Conservation (phyloP, 306 rosid genomes). For the Fragaria ananassa region DNA sequence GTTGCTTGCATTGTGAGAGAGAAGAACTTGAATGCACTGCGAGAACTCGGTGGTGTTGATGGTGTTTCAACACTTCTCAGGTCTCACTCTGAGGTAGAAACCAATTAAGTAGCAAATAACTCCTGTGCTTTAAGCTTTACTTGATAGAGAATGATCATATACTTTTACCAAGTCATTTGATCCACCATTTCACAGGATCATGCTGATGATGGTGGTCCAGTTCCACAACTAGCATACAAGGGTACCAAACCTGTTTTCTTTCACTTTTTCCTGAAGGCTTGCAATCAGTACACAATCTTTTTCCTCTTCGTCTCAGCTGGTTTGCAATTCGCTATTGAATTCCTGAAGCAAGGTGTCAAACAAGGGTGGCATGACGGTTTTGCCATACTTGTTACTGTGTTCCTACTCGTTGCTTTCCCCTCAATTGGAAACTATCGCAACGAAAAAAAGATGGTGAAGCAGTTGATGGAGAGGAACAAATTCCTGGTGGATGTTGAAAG, state of each 20-base stretch:
- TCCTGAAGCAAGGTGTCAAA: constrained; percentile 41
- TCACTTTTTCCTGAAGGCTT: constrained; percentile 22
- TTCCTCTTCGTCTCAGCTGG: constrained; percentile 39
- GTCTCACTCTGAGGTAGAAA: constrained; percentile 34
- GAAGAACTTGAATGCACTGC: constrained; percentile 29
- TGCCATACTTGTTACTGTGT: constrained; percentile 34
- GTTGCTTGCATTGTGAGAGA: constrained; percentile 37
- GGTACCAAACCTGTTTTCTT: constrained; percentile 15
- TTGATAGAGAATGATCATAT: not conserved
- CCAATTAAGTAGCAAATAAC: not conserved
- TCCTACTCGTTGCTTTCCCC: constrained; percentile 37
- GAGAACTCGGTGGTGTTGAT: constrained; percentile 30
- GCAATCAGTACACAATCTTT: constrained; percentile 28
- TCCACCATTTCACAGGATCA: not conserved
- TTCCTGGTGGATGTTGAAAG: constrained; percentile 33
- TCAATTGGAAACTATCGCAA: constrained; percentile 27
- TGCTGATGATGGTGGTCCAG: constrained; percentile 7
- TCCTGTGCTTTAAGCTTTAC: not conserved
- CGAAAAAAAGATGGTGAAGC: constrained; percentile 21
- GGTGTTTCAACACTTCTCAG: constrained; percentile 21
- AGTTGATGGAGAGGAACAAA: constrained; percentile 24
- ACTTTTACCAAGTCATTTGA: not conserved
- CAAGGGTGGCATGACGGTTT: constrained; percentile 61
- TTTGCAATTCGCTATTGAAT: constrained; percentile 40
- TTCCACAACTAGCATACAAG: not conserved